phyloP scores from a whole-genome alignment of 1,139 yeast species.

The Yamadazyma mexicana region DNA sequence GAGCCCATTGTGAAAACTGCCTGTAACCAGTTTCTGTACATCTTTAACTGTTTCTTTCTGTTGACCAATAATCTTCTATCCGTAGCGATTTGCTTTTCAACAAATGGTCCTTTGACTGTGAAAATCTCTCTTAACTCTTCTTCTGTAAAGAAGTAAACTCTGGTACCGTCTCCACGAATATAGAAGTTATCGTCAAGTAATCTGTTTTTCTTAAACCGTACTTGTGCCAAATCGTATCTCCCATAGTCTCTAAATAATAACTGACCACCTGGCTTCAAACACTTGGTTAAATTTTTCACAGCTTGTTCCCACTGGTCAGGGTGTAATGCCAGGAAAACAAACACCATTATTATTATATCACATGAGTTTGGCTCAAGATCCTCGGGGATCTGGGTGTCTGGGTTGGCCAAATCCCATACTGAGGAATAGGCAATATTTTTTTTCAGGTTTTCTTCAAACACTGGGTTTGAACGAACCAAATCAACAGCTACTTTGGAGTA shows the following conservation, averaged over 20 bases:
- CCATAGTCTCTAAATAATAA: conserved; percentile 93
- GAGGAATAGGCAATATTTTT: conserved; percentile 73
- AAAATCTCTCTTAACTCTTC: conserved; percentile 82
- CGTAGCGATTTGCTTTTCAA: conserved; percentile 75
- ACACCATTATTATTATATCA: conserved; percentile 89
- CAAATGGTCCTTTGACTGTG: conserved; percentile 56
- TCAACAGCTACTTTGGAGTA: conserved; percentile 90
- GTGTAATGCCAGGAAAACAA: conserved; percentile 87
- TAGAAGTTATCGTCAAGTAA: conserved; percentile 89
- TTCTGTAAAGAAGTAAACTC: conserved; percentile 95
- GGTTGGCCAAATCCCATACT: conserved; percentile 94
- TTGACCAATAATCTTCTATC: conserved; percentile 90
- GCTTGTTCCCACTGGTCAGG: conserved; percentile 93
- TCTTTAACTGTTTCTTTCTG: conserved; percentile 85
- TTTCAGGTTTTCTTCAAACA: conserved; percentile 46
- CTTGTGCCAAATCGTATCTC: conserved; percentile 92
- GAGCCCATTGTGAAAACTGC: conserved; percentile 60
- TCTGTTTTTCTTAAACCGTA: conserved; percentile 87
- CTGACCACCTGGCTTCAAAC: conserved; percentile 90
- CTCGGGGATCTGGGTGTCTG: conserved; percentile 74
- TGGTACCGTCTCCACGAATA: conserved; percentile 96
- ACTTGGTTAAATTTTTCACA: conserved; percentile 60
- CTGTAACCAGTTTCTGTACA: conserved; percentile 97
- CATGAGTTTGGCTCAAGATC: conserved; percentile 79
- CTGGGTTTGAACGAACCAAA: conserved; percentile 64